Conservation (phyloP, 345 rosid species). For the Acer yangbiense region DNA sequence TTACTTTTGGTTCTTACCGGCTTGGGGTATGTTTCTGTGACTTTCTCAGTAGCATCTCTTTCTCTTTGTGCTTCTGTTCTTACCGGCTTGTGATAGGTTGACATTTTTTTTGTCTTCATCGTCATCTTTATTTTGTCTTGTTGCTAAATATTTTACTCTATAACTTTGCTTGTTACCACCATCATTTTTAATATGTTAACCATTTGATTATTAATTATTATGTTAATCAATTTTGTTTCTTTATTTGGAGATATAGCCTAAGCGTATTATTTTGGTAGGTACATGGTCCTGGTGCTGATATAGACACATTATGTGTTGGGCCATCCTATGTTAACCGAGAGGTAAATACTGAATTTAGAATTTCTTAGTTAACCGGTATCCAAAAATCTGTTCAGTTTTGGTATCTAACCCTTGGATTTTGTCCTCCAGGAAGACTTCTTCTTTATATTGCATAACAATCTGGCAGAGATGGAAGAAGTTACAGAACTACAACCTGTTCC, state of each 20-base stretch:
- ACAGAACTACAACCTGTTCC: constrained; percentile 74
- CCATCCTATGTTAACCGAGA: constrained; percentile 71
- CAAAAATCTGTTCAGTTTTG: neutral
- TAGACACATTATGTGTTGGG: constrained; percentile 71
- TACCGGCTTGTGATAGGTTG: neutral
- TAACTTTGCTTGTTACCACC: neutral
- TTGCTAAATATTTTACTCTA: neutral
- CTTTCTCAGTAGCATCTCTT: neutral
- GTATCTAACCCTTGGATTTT: constrained; percentile 2
- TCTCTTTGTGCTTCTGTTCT: neutral
- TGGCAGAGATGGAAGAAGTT: constrained; percentile 62
- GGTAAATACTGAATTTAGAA: constrained; percentile 31
- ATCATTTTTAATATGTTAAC: neutral
- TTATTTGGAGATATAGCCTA: neutral
- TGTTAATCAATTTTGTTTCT: neutral
- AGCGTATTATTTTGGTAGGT: constrained; percentile 38
- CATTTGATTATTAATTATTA: neutral
- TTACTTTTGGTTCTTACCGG: constrained; percentile 73
- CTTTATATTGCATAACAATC: constrained; percentile 48
- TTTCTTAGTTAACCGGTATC: neutral
- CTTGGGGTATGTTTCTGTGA: constrained; percentile 54
- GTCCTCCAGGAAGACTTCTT: constrained; percentile 62
- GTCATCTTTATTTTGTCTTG: neutral
- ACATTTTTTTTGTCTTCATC: neutral
- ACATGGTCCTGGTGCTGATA: constrained; percentile 75